Evolutionary conservation across 1,284 basidiomycete genomes (phyloP), one percentile per base, ranked within the genome.

Genomic region (Mycena citricolor): DNA sequence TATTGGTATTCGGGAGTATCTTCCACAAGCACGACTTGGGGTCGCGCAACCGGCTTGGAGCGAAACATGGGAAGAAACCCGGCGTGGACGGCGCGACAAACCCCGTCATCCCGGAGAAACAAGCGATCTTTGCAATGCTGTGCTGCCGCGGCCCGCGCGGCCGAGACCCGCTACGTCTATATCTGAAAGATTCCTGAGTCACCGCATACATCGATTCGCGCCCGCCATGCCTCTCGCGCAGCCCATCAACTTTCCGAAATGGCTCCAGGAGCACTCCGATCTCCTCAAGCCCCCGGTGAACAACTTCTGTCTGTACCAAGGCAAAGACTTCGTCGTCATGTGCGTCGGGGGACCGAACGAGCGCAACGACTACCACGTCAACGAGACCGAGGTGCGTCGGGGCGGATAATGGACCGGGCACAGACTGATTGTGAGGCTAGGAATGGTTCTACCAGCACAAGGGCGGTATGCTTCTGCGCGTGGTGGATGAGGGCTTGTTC

Each of bases 361-460:
- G 40, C 34, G 50, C 11, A 52, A 42, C 26, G 45, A 51, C 37
- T 51, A 52, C 14, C 50, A 48, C 20, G 20, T 52, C 4, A 52
- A 52, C 26, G 44, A 54, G 30, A 55, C 51, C 2, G 54, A 54
- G 44, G 51, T 38, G 13, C 32, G 24, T 92, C 31, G 95, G 95
- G 93, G 88, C 80, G 10, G 82, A 95, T 19, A 93, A 93, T 13
- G 94, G 29, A 4, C 29, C 39, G 16, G 17, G 28, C 17, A 20
- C 14, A 29, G 13, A 30, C 4, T 16, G 16, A 19, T 23, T 17
- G 13, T n/a, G n/a, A n/a, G n/a, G 4, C 32, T 40, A 90, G 84
- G 94, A 97, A 68, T 97, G 92, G 92, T 97, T 97, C 64, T 95
- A 93, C 66, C 94, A 97, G 63, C 77, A 94, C 71, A 90, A 93